Conservation (phyloP, 352 stramenopile species). For the Phytophthora citricola region DNA sequence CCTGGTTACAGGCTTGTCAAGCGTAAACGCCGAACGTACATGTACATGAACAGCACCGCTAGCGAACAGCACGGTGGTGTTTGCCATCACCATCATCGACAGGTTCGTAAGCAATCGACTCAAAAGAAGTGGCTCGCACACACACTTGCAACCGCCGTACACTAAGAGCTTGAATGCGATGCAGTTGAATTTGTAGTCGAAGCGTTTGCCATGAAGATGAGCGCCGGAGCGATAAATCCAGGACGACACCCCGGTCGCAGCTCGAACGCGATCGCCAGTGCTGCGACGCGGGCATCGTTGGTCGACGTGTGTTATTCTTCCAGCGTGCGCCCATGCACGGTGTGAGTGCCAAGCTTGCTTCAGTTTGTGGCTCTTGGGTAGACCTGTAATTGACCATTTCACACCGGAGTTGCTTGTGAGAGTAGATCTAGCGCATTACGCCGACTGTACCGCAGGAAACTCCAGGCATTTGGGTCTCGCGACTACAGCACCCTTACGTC, state of each 20-base stretch:
- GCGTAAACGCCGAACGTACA: too few relatives aligned
- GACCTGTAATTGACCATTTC: background rate
- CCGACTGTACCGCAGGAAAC: too few relatives aligned
- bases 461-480: too few relatives aligned
- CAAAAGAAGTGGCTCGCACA: background rate
- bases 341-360: conserved; percentile 1
- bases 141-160: background rate
- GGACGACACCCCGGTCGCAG: background rate
- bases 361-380: conserved; percentile 16
- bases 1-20: conserved; percentile 44
- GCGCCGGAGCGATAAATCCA: conserved; percentile 20
- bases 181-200: background rate
- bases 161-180: background rate
- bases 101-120: conserved; percentile 1
- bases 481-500: background rate
- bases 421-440: too few relatives aligned
- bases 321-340: conserved; percentile 29
- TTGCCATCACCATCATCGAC: conserved; percentile 8
- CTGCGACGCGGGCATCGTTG: conserved; percentile 26
- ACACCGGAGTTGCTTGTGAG: background rate
- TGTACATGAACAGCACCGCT: background rate
- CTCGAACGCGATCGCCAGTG: conserved; percentile 18
- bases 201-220: conserved; percentile 2
- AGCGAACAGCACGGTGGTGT: conserved; percentile 9
- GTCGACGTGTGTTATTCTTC: conserved; percentile 11